Conservation (phyloP, 352 stramenopile genomes). For the Pythium vanterpoolii region DNA sequence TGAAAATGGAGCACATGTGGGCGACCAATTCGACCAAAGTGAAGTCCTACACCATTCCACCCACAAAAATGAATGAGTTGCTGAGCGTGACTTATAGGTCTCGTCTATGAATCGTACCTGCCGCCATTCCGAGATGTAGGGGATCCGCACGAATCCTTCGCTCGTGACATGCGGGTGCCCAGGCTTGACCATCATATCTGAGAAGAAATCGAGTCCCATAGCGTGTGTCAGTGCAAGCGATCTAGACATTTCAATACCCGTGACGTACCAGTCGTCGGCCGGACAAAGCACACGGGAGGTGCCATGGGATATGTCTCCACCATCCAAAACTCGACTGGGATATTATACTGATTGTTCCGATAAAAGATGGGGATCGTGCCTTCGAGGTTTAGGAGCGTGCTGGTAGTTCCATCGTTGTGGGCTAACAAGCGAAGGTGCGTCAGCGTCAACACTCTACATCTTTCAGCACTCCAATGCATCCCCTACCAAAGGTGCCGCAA, state of each 20-base stretch:
- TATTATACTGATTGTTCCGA: conserved; percentile 88
- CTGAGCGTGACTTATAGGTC: not conserved
- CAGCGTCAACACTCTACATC: not conserved
- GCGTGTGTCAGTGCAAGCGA: not conserved
- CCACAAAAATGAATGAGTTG: not conserved
- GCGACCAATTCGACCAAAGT: conserved; percentile 82
- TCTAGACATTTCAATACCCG: not conserved
- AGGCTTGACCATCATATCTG: conserved; percentile 86
- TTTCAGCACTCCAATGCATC: too few species aligned
- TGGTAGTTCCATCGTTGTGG: conserved; percentile 85
- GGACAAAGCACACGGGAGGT: conserved; percentile 85
- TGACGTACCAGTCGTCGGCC: conserved; percentile 57
- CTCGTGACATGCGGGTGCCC: conserved; percentile 84
- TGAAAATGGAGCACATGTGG: conserved; percentile 89
- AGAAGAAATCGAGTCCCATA: not conserved
- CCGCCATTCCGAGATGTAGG: conserved; percentile 82
- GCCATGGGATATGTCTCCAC: conserved; percentile 79
- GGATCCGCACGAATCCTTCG: conserved; percentile 83
- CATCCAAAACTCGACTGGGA: conserved; percentile 88
- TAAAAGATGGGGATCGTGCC: conserved; percentile 93
- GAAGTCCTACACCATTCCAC: conserved; percentile 41
- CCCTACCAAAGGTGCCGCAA: conserved; percentile 77
- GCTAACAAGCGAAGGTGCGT: conserved; percentile 25
- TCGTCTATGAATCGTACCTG: conserved; percentile 24
- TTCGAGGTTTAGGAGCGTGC: conserved; percentile 77